Conservation (phyloP, 179 eudicot genomes). For the Silene vulgaris region DNA sequence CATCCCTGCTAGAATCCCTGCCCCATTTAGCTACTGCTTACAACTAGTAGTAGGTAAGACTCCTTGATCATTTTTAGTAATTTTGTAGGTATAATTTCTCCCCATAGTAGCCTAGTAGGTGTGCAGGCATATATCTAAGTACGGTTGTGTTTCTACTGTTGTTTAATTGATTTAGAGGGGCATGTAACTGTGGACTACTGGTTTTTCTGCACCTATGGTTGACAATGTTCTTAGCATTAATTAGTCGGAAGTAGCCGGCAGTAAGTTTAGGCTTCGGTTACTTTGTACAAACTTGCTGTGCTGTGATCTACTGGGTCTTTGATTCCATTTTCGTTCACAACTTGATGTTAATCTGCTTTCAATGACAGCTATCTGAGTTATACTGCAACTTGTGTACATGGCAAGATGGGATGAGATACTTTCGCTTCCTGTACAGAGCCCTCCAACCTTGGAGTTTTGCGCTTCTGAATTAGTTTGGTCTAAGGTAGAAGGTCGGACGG, state of each 20-base stretch:
- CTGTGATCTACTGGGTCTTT: background rate
- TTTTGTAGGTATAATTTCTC: too few species aligned
- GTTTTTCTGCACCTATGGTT: too few species aligned
- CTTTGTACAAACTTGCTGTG: background rate
- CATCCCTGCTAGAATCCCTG: background rate
- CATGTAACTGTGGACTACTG: too few species aligned
- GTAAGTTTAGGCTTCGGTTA: too few species aligned
- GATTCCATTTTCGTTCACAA: background rate
- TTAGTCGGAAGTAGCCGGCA: too few species aligned
- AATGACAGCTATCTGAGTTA: background rate
- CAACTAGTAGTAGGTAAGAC: background rate
- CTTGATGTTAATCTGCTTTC: background rate
- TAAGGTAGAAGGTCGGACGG: constrained; percentile 79
- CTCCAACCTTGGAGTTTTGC: constrained; percentile 69
- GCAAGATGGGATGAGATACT: constrained; percentile 94
- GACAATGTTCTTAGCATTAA: too few species aligned
- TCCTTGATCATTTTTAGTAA: too few species aligned
- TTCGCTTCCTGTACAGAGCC: constrained; percentile 90
- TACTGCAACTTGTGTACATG: constrained; percentile 38
- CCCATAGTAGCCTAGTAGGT: background rate
- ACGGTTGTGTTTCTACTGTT: background rate
- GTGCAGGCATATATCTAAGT: background rate
- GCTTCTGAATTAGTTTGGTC: constrained; percentile 82
- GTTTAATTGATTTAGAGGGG: too few species aligned
- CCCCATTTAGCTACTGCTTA: background rate